Conservation (phyloP, 2,329 filamentous ascomycete genomes). For the Arachnomyces sp. region DNA sequence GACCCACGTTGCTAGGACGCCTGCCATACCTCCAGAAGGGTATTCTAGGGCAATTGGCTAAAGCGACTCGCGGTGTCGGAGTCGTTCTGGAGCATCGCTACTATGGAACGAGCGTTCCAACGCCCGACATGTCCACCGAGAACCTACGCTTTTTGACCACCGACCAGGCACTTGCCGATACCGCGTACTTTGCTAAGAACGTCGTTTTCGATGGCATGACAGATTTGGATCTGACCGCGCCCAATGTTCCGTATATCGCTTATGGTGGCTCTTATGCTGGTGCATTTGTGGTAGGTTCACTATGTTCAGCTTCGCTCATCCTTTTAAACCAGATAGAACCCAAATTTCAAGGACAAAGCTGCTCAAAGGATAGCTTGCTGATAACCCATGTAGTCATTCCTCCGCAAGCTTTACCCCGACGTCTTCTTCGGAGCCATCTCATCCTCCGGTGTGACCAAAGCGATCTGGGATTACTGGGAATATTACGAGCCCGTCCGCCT, state of each 20-base stretch:
- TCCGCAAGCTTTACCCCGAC: slow-evolving; percentile 68
- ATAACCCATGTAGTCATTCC: slow-evolving; percentile 46
- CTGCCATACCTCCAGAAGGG: slow-evolving; percentile 69
- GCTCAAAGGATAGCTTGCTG: neutral
- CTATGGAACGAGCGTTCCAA: slow-evolving; percentile 69
- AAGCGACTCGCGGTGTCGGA: slow-evolving; percentile 64
- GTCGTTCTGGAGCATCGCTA: slow-evolving; percentile 82
- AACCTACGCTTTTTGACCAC: slow-evolving; percentile 75
- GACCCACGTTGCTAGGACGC: slow-evolving; percentile 35
- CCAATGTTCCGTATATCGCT: slow-evolving; percentile 61
- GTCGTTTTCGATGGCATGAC: slow-evolving; percentile 63
- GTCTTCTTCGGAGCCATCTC: slow-evolving; percentile 71
- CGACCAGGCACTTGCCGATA: slow-evolving; percentile 73
- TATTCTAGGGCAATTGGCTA: slow-evolving; percentile 60
- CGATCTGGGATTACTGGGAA: slow-evolving; percentile 67
- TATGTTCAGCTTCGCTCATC: neutral
- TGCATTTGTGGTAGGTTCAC: slow-evolving; percentile 48
- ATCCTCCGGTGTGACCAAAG: slow-evolving; percentile 69
- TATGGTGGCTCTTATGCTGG: slow-evolving; percentile 84
- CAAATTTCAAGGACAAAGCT: neutral
- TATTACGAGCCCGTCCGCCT: slow-evolving; percentile 53
- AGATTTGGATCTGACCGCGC: slow-evolving; percentile 56
- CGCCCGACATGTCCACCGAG: slow-evolving; percentile 55
- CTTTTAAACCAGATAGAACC: neutral
- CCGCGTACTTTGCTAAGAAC: slow-evolving; percentile 69